Conservation (phyloP, 2,329 filamentous ascomycete genomes). For the Camillea tinctor region DNA sequence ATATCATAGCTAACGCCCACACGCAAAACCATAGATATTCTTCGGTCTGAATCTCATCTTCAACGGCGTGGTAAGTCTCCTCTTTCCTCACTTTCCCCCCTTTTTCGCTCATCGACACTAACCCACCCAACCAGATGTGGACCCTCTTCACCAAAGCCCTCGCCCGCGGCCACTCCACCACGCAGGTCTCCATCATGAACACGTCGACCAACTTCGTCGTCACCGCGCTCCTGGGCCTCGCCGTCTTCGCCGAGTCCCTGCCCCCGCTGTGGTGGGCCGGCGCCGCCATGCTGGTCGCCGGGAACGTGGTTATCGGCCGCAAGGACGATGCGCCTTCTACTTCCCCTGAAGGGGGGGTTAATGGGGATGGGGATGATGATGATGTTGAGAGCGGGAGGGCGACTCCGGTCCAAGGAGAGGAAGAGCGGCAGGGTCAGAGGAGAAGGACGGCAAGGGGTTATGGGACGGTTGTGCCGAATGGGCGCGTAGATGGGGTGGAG, state of each 20-base stretch:
- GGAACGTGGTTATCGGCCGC: conserved; percentile 74
- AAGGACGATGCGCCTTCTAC: conserved; percentile 39
- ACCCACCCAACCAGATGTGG: conserved; percentile 61
- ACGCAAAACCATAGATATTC: conserved; percentile 54
- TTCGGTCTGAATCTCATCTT: conserved; percentile 73
- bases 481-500: not conserved
- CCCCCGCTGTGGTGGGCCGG: conserved; percentile 77
- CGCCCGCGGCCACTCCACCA: conserved; percentile 71
- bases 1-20: not conserved
- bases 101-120: not conserved
- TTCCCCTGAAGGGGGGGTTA: not conserved
- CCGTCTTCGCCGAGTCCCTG: conserved; percentile 70
- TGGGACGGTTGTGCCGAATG: not conserved
- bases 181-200: conserved; percentile 79
- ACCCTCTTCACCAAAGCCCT: conserved; percentile 77
- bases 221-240: conserved; percentile 68
- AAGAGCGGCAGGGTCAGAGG: not conserved
- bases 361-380: conserved; percentile 1
- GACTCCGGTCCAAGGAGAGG: conserved; percentile 11
- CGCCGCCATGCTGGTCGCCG: conserved; percentile 68
- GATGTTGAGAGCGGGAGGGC: conserved; percentile 1
- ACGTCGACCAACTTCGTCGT: conserved; percentile 80
- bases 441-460: not conserved
- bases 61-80: conserved; percentile 61
- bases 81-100: not conserved